phyloP scores from a whole-genome alignment of 352 stramenopile genomes.

The Globisporangium lucens region DNA sequence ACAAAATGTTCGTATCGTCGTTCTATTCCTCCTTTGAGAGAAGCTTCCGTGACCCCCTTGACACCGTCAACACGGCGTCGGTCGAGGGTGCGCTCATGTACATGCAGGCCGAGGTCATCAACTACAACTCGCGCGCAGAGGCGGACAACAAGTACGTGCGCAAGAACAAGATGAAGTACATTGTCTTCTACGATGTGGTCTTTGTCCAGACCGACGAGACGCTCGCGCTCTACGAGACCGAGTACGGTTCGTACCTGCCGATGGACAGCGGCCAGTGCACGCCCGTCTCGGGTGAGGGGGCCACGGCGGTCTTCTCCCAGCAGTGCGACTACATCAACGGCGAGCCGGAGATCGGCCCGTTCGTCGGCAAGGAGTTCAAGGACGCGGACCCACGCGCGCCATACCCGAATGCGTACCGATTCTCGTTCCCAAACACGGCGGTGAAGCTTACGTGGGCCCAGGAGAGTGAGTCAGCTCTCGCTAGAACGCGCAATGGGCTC shows the following conservation, averaged over 20 bases:
- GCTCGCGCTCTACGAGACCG: conserved; percentile 59
- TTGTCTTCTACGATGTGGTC: conserved; percentile 82
- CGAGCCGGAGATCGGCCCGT: conserved; percentile 59
- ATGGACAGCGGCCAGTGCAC: conserved; percentile 70
- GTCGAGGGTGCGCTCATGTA: conserved; percentile 51
- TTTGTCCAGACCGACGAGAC: conserved; percentile 76
- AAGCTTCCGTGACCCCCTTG: conserved; percentile 32
- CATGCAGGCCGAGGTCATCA: conserved; percentile 50
- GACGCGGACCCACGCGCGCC: conserved; percentile 47
- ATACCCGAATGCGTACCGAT: conserved; percentile 76
- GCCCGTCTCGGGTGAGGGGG: conserved; percentile 28
- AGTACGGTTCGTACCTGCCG: conserved; percentile 66
- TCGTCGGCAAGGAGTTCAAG: conserved; percentile 52
- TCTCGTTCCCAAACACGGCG: conserved; percentile 76
- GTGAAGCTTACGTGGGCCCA: conserved; percentile 12
- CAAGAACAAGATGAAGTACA: conserved; percentile 77
- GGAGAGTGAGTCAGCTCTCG: background rate
- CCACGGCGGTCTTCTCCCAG: conserved; percentile 32
- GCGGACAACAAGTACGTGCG: conserved; percentile 20
- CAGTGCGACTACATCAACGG: conserved; percentile 78
- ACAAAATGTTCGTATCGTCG: conserved; percentile 35
- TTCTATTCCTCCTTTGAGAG: conserved; percentile 30
- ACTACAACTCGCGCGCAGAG: conserved; percentile 27
- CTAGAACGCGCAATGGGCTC: background rate
- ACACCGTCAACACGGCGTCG: conserved; percentile 38